A percentile compares a stretch with the other conserved stretches of the same genome.
Conservation (phyloP, 345 rosid species). For the Hibiscus mutabilis region DNA sequence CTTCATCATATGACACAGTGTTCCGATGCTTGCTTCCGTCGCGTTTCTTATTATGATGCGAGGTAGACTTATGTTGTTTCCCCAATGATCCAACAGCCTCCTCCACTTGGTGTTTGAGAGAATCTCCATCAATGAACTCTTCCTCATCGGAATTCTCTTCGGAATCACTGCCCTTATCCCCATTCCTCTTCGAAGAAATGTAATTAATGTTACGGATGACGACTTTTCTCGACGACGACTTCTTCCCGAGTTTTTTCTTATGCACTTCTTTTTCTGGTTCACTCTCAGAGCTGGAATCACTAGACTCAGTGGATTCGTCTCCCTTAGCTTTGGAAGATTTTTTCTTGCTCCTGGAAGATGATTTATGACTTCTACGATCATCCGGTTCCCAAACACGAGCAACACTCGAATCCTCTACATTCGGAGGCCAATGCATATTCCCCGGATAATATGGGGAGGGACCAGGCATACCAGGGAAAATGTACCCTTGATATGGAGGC, state of each 20-base stretch:
- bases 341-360: conserved; percentile 58
- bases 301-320: conserved; percentile 39
- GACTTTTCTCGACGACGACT: conserved; percentile 59
- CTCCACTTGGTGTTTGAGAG: conserved; percentile 73
- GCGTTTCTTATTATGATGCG: conserved; percentile 45
- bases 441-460: conserved; percentile 72
- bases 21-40: conserved; percentile 26
- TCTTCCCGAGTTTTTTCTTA: conserved; percentile 56
- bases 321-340: conserved; percentile 34
- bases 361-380: conserved; percentile 32
- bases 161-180: conserved; percentile 40
- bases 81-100: conserved; percentile 77
- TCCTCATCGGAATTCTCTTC: conserved; percentile 63
- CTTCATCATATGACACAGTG: conserved; percentile 23
- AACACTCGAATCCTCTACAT: conserved; percentile 39
- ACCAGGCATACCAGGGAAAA: conserved; percentile 67
- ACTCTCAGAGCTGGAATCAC: conserved; percentile 41
- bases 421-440: conserved; percentile 71
- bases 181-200: conserved; percentile 75
- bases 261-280: conserved; percentile 34
- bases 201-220: conserved; percentile 94
- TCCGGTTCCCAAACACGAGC: conserved; percentile 38
- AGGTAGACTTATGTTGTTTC: conserved; percentile 50
- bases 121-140: conserved; percentile 53
- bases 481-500: conserved; percentile 58